Percentiles rank a stretch among this genome's conserved stretches.
Conservation (phyloP, 2,329 filamentous ascomycete genomes). For the Ascochyta pisi region DNA sequence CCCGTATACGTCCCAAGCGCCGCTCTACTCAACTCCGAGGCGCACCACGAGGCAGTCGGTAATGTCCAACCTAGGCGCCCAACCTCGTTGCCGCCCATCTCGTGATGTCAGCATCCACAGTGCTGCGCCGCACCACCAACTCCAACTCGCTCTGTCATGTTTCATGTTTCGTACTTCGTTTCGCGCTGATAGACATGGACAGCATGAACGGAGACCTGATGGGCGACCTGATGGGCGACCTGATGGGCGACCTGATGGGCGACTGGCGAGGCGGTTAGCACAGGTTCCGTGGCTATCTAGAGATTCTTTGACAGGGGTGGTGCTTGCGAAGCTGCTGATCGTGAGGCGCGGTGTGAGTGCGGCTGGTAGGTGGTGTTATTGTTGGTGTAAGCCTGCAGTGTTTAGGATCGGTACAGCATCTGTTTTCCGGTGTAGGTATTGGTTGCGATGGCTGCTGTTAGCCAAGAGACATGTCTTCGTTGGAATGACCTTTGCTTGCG, state of each 20-base stretch:
- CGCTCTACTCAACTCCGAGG: slow-evolving; percentile 32
- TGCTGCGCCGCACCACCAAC: slow-evolving; percentile 20
- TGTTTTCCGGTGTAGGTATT: background rate
- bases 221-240: slow-evolving; percentile 8
- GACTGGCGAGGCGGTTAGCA: slow-evolving; percentile 6
- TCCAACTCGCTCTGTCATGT: background rate
- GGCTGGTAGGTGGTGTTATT: background rate
- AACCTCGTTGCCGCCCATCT: slow-evolving; percentile 8
- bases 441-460: background rate
- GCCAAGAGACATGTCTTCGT: background rate
- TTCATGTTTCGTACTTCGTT: slow-evolving; percentile 13
- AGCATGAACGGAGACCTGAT: slow-evolving; percentile 5
- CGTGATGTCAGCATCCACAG: slow-evolving; percentile 6
- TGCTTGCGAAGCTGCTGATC: background rate
- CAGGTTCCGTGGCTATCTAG: background rate
- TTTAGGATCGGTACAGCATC: background rate
- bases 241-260: slow-evolving; percentile 7
- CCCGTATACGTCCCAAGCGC: background rate
- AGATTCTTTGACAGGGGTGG: background rate
- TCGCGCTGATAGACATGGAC: slow-evolving; percentile 7
- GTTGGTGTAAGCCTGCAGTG: background rate
- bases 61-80: slow-evolving; percentile 10
- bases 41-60: slow-evolving; percentile 20
- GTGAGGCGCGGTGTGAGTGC: background rate
- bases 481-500: background rate